Base-by-base conservation (phyloP, 768 basidiomycete species). In the Calocybe indica region DNA sequence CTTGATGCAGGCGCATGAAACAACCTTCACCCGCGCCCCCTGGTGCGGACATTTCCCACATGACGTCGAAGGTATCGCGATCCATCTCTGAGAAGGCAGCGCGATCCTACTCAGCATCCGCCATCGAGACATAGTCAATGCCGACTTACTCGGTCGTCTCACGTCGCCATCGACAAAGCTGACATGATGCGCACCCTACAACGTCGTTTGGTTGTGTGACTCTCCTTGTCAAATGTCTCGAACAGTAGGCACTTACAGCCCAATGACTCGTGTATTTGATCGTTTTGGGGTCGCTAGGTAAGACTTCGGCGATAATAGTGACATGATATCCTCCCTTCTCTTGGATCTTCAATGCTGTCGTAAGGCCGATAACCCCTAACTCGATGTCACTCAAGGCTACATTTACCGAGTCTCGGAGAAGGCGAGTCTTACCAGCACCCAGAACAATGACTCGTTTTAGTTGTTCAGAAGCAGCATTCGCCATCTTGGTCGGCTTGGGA, bases 121-220 rank as follows among this genome's bases (percentile, higher is more conserved):
- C 13, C 3, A 10, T 28, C 43, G 12, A 15, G n/a, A 46, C 10
- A n/a, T 28, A 13, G 15, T 47, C 13, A 22, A 29, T 30, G 32
- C 5, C 11, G 11, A 45, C 58, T 44, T 47, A 82, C 87, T 69
- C 59, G 72, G 75, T 55, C 81, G 73, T 31, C 71, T 68, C 5
- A 49, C 57, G 50, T 82, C 78, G 7, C 66, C 63, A 7, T 62
- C 71, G 1, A 78, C 76, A 12, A 70, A 62, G 40, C 78, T 83
- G 51, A 89, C 82, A 71, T 88, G 83, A 54, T 90, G 86, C 1
- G 87, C 89, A 22, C 88, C 89, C 89, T 92, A 38, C 29, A 32
- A 13, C 50, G 12, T 30, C 9, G 13, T 14, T 28, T 10, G 10
- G 28, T 37, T 37, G 12, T 14, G 6, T 11, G 22, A 22, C 22